These are phyloP conservation scores for Thamnidium elegans DNA, from an alignment of 192 early-diverging fungal species.

Conservation along the genomic window DNA sequence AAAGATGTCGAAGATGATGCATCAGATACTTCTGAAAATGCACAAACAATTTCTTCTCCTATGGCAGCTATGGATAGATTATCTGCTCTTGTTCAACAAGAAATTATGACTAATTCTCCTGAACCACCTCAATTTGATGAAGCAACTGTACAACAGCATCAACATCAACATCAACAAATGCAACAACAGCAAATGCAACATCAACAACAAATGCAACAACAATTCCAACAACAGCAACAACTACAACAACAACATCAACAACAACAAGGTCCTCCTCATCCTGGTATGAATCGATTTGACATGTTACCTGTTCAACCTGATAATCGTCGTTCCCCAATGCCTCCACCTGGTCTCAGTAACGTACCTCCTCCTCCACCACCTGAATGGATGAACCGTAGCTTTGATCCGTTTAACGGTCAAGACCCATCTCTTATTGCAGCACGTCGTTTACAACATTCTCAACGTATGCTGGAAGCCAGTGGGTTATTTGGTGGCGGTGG, in stretches of 20 bases:
- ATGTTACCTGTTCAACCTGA: conserved; percentile 15
- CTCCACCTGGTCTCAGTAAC: conserved; percentile 4
- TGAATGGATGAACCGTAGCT: conserved; percentile 29
- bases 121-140: neutral
- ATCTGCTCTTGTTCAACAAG: conserved; percentile 19
- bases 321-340: conserved; percentile 10
- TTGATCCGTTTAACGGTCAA: conserved; percentile 34
- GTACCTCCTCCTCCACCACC: conserved; percentile 27
- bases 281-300: conserved; percentile 6
- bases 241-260: no score
- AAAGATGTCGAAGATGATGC: neutral
- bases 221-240: neutral
- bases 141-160: neutral
- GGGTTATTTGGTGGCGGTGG: conserved; percentile 23
- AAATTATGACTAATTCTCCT: neutral
- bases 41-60: conserved; percentile 7
- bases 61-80: conserved; percentile 24
- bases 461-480: conserved; percentile 33
- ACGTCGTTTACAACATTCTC: conserved; percentile 35
- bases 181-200: no score
- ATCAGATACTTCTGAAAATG: neutral
- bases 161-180: neutral
- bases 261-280: neutral
- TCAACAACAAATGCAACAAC: no score
- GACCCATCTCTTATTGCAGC: conserved; percentile 31